Evolutionary conservation across 164 flowering plant genomes (phyloP), one percentile per base, ranked within the genome.

Genomic region (Vitis amurensis): DNA sequence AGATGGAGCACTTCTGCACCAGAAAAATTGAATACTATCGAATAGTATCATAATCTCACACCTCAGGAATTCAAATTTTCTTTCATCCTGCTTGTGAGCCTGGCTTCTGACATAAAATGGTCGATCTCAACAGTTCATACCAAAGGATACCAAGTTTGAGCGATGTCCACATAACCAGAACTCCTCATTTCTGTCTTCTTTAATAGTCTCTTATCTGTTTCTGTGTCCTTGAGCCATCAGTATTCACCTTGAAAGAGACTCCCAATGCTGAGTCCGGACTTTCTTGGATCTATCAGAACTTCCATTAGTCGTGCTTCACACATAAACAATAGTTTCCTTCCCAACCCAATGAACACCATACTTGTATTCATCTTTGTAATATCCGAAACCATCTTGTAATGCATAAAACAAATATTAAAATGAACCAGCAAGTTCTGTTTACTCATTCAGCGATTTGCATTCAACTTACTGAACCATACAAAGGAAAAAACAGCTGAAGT

Each of bases 281-380:
- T 73, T 37, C 64, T 64, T 64, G 69, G 77, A 73, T 68, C 55
- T 65, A 51, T 75, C 77, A 68, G 73, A 73, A 74, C 73, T 56
- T 58, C 59, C 59, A 70, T 59, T 13, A 10, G 31, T 29, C 63
- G 50, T 49, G 17, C 59, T 44, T 55, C 44, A 52, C 50, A 27
- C 37, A 8, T 66, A 17, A 66, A 66, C 12, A 66, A 23, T 53
- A 37, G 27, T 23, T 23, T 23, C 27, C 27, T 23, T 23, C 27
- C 27, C 27, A 23, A 23, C 27, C 27, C 27, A 23, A 23, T 23
- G 27, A 23, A 23, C 27, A 23, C 27, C 27, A 23, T 23, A 23
- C 27, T 23, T 23, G 27, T 23, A 23, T 23, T 23, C 27, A 23
- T 23, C 27, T 23, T 23, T 23, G 27, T 23, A 23, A 23, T 23